These are phyloP conservation scores for Sugiyamaella chiloensis DNA, from an alignment of 805 yeast genomes.

Conservation along the genomic window DNA sequence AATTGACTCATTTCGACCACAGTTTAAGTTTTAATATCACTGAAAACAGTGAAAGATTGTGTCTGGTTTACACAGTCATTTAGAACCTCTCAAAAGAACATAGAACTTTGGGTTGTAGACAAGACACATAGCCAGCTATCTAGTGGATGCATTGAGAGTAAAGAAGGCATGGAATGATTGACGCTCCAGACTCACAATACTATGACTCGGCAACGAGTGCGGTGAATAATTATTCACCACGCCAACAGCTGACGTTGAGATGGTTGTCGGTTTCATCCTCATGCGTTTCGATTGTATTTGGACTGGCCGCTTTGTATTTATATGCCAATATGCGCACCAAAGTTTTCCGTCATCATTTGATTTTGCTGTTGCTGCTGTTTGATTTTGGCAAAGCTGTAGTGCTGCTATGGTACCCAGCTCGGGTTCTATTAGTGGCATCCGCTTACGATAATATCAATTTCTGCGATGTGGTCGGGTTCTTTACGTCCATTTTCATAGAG, in stretches of 20 bases:
- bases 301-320: slow-evolving; percentile 59
- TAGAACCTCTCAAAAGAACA: no score
- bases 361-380: slow-evolving; percentile 61
- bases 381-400: slow-evolving; percentile 73
- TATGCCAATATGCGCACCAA: slow-evolving; percentile 33
- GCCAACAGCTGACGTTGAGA: slow-evolving; percentile 31
- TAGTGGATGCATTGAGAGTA: no score
- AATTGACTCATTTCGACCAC: no score
- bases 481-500: slow-evolving; percentile 75
- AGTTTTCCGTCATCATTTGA: slow-evolving; percentile 42
- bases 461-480: slow-evolving; percentile 71
- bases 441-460: slow-evolving; percentile 49
- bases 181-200: slow-evolving; percentile 6
- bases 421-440: slow-evolving; percentile 43
- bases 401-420: slow-evolving; percentile 64
- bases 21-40: no score
- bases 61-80: no score
- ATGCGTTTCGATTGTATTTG: slow-evolving; percentile 47
- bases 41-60: no score
- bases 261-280: slow-evolving; percentile 49
- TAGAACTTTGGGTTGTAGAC: no score
- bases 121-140: no score
- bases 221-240: slow-evolving; percentile 20
- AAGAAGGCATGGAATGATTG: neutral
- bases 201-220: slow-evolving; percentile 10